A percentile compares a stretch with the other conserved stretches of the same genome.
These are phyloP conservation scores for Corylus avellana DNA, from an alignment of 306 rosid species.

Conservation along the genomic window DNA sequence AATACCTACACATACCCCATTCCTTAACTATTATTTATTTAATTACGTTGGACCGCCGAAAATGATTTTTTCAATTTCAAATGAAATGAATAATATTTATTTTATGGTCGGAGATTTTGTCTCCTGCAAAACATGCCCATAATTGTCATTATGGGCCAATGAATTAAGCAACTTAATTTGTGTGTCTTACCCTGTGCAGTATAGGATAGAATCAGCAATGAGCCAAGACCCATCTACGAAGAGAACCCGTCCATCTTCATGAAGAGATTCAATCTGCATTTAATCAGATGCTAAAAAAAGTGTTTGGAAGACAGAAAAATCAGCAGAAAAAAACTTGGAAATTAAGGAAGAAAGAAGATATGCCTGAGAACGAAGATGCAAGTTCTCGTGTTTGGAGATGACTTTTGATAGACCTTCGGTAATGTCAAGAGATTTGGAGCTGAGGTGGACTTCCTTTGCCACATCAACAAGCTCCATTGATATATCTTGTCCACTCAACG, in stretches of 20 bases:
- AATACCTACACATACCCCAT: conserved; percentile 61
- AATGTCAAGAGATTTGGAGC: conserved; percentile 62
- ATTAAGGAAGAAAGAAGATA: neutral
- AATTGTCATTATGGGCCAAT: too few relatives aligned
- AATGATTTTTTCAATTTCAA: too few relatives aligned
- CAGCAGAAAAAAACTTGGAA: neutral
- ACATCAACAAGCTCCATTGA: conserved; percentile 78
- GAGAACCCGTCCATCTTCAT: conserved; percentile 74
- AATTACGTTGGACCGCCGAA: too few relatives aligned
- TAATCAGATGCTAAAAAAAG: too few relatives aligned
- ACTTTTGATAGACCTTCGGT: conserved; percentile 76
- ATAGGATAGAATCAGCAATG: conserved; percentile 68
- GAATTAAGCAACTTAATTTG: too few relatives aligned
- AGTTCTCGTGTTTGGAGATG: conserved; percentile 63
- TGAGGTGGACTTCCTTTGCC: conserved; percentile 72
- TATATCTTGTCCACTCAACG: conserved; percentile 86
- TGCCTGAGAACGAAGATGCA: conserved; percentile 82
- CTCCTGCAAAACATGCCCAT: too few relatives aligned
- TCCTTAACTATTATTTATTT: conserved; percentile 10
- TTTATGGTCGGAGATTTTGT: too few relatives aligned
- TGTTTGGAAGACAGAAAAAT: too few relatives aligned
- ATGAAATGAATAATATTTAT: too few relatives aligned
- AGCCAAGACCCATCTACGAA: conserved; percentile 72
- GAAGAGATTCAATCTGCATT: conserved; percentile 72
- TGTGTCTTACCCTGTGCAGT: conserved; percentile 69